Conservation (phyloP, 2,329 filamentous ascomycete species). For the Xylariaceae sp. region DNA sequence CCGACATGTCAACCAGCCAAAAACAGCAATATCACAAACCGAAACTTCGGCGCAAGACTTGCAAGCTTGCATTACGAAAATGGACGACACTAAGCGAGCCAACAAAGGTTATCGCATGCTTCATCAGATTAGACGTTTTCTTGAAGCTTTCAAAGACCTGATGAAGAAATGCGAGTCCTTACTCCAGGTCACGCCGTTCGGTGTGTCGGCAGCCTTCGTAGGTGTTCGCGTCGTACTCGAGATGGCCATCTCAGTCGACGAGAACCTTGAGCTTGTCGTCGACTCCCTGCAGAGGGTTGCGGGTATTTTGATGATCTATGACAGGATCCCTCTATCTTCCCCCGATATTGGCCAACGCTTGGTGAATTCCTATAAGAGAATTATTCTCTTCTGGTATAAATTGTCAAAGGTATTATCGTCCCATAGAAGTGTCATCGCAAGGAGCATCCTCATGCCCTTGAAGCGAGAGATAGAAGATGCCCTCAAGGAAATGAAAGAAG, state of each 20-base stretch:
- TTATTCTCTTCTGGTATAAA: constrained; percentile 14
- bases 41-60: constrained; percentile 8
- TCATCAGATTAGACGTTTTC: constrained; percentile 7
- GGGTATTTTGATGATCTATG: constrained; percentile 9
- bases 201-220: constrained; percentile 8
- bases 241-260: constrained; percentile 8
- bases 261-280: constrained; percentile 11
- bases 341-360: constrained; percentile 6
- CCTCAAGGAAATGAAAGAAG: constrained; percentile 8
- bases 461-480: constrained; percentile 11
- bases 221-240: constrained; percentile 12
- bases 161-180: constrained; percentile 10
- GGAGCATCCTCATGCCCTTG: constrained; percentile 6
- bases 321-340: constrained; percentile 4
- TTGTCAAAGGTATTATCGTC: constrained; percentile 9
- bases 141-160: constrained; percentile 6
- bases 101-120: constrained; percentile 7
- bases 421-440: constrained; percentile 6
- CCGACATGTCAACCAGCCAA: neutral
- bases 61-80: constrained; percentile 5
- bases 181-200: constrained; percentile 6
- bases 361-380: constrained; percentile 11
- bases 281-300: constrained; percentile 8
- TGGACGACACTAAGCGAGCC: constrained; percentile 6
- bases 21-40: constrained; percentile 1